Evolutionary conservation across 2,329 filamentous ascomycete genomes (phyloP), one percentile per base, ranked within the genome.

Genomic region (Sporothrix mexicana): DNA sequence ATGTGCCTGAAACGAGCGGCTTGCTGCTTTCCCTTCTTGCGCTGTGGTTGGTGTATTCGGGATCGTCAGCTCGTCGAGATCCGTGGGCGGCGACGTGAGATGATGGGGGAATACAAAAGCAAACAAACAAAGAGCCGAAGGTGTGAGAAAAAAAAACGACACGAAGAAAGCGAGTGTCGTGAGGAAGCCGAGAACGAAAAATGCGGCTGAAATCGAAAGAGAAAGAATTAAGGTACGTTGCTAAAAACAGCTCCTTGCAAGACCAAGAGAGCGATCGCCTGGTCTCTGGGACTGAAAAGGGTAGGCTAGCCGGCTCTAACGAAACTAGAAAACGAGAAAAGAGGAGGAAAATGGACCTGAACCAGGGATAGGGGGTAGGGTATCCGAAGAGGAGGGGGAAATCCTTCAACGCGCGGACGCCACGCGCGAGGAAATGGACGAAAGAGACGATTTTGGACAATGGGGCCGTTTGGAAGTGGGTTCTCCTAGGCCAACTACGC

Each of bases 1-100:
- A 53, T 36, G 20, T 51, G 57, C 59, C 69, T 71, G 69, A 64
- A 71, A 71, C 69, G 25, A 71, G 57, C 47, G 45, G 47, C 43
- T 51, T 53, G 66, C 49, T 55, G 47, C 66, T 69, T 53, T 25
- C 17, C 30, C 49, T 20, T 43, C 51, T 23, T 57, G 47, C 13
- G 53, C n/a, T 64, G 61, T 70, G 20, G 43, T 49, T 12, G 25
- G 43, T 9, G 30, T 41, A 10, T 20, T 36, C 9, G 43, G 41
- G 53, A 61, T 70, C 41, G 45, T 62, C 69, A 23, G 49, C 30
- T 17, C 17, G 49, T 36, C 41, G 45, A 70, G 49, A 61, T 41
- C 41, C 15, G 36, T 20, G 15, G 61, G 66, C 5, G 47, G 43
- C 20, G 53, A 12, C 23, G 13, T 20, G n/a, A 17, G 69, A 70